Evolutionary conservation across 2,329 filamentous ascomycete species (phyloP).

Genomic region (Thelonectria blattea): DNA sequence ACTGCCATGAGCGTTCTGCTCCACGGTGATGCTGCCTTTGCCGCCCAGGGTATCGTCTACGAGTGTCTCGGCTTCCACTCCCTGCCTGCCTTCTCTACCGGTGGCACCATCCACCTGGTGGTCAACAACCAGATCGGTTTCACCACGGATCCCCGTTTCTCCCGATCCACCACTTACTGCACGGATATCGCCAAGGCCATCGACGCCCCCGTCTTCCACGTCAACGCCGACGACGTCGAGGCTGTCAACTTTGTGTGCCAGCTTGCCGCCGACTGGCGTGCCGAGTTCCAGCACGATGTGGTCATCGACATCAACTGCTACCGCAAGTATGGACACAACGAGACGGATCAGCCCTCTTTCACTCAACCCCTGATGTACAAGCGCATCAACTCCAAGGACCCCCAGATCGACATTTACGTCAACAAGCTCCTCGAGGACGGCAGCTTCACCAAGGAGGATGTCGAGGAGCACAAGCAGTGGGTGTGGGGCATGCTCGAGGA

Average conservation of each 20-base stretch:
- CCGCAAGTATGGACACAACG: constrained; percentile 98
- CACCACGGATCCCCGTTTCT: constrained; percentile 96
- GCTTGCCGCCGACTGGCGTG: constrained; percentile 95
- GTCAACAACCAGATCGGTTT: constrained; percentile 99
- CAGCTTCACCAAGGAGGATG: constrained; percentile 95
- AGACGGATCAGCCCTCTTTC: constrained; percentile 98
- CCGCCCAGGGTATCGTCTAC: constrained; percentile 96
- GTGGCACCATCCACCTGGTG: constrained; percentile 94
- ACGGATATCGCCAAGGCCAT: constrained; percentile 99
- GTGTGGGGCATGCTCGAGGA: constrained; percentile 99
- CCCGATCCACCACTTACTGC: constrained; percentile 97
- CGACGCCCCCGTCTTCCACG: constrained; percentile 97
- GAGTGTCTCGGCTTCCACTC: constrained; percentile 98
- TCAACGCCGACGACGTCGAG: constrained; percentile 98
- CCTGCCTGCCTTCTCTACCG: constrained; percentile 93
- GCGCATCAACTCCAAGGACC: constrained; percentile 84
- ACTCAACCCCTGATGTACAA: constrained; percentile 99
- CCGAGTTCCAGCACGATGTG: constrained; percentile 97
- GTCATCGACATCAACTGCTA: constrained; percentile 99
- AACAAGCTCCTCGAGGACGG: constrained; percentile 90
- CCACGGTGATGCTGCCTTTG: constrained; percentile 96
- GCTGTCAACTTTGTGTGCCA: constrained; percentile 98
- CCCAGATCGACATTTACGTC: constrained; percentile 89
- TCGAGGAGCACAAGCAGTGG: constrained; percentile 99
- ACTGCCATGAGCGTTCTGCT: constrained; percentile 95